Percentiles rank a stretch among this genome's conserved stretches.
phyloP scores from a whole-genome alignment of 257 asterid genomes.

The Nicotiana attenuata region DNA sequence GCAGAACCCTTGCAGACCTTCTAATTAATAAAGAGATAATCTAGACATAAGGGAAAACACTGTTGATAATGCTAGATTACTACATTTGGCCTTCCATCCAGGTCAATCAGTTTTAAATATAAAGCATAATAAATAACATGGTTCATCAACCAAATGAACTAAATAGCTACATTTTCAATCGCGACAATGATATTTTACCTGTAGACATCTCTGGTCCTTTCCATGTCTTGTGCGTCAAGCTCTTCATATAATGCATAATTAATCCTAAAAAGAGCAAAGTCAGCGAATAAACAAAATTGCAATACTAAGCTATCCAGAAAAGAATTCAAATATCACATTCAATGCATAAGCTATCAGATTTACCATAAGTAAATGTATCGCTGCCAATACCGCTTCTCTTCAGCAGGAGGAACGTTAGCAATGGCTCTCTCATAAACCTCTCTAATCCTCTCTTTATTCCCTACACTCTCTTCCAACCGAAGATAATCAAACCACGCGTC shows the following conservation, averaged over 20 bases:
- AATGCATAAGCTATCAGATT: conserved; percentile 13
- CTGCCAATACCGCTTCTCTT: conserved; percentile 93
- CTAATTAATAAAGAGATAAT: background rate
- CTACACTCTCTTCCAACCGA: conserved; percentile 73
- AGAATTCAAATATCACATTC: background rate
- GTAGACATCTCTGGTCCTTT: conserved; percentile 88
- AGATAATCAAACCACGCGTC: conserved; percentile 92
- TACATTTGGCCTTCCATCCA: background rate
- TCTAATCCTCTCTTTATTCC: conserved; percentile 57
- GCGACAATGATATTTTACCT: conserved; percentile 36
- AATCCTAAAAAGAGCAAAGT: conserved; percentile 47
- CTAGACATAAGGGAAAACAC: background rate
- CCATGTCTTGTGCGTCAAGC: conserved; percentile 77
- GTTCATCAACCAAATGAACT: background rate
- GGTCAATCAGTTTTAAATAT: background rate
- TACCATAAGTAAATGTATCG: conserved; percentile 89
- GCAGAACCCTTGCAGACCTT: background rate
- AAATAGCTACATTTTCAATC: background rate
- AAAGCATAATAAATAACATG: background rate
- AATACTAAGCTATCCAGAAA: background rate
- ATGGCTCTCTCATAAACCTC: conserved; percentile 89
- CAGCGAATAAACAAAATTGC: conserved; percentile 18
- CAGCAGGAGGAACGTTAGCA: conserved; percentile 89
- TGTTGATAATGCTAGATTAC: background rate
- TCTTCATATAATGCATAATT: conserved; percentile 86